Base-by-base conservation (phyloP, 257 asterid genomes). In the Fraxinus excelsior region DNA sequence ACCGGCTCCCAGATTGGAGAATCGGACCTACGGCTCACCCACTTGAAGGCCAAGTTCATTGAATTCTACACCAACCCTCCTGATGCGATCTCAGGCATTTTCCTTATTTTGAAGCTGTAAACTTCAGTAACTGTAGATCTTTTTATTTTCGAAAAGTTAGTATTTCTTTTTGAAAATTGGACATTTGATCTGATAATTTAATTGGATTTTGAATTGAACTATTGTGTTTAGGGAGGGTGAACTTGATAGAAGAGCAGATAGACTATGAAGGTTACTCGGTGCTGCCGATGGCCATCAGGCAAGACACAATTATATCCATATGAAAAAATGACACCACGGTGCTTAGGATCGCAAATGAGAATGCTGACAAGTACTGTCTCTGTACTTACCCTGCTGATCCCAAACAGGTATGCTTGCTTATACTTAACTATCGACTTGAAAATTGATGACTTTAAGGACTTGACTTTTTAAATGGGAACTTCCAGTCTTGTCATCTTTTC, bases 221-320 rank as follows among this genome's bases (percentile, higher is more conserved):
- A 40, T 10, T 40, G 49, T 49, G 53, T 73, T 78, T 68, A 92
- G 99, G 99, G 81, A 89, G 99, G 83, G 99, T 96, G 84, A 96
- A 96, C 86, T 86, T 96, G 93, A 96, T 96, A 18, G 99, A 98
- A 65, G 99, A 96, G 83, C 99, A 96, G 80, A 89, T 96, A 80
- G 99, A 96, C 73, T 96, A 95, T 70, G 99, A 96, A 85, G 99
- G 97, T 1, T 96, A 96, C 87, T 96, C 99, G 1, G 99, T 96
- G 65, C 83, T 93, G 88, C 99, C 97, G 4, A 93, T 96, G 99
- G 99, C 96, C 25, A 90, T 96, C 78, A 87, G 99, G 84, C 99
- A 93, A 76, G 99, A 93, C 35, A 90, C 98, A 0, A 91, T 95
- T 13, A 96, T 95, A 71, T 98, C 94, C 0, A 96, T 93, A 69